Conservation (phyloP, 768 basidiomycete species). For the Gymnopilus junonius region DNA sequence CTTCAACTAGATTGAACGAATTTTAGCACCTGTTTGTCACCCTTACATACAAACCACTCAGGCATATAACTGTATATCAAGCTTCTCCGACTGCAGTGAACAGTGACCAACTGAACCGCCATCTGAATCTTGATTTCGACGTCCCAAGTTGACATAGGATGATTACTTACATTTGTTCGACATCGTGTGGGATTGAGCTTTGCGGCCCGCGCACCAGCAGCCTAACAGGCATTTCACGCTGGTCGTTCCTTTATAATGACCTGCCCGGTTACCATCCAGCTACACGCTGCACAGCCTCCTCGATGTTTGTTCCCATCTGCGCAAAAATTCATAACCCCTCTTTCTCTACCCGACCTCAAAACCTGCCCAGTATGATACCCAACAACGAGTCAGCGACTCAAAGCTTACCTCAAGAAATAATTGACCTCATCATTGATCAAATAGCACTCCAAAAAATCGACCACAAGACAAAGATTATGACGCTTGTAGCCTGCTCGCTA, state of each 20-base stretch:
- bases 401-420: constrained; percentile 10
- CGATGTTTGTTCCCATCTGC: neutral
- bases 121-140: too few species aligned
- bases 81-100: too few species aligned
- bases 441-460: neutral
- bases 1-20: too few species aligned
- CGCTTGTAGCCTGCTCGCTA: constrained; percentile 4
- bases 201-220: too few species aligned
- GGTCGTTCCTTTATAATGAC: neutral
- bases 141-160: too few species aligned
- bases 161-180: too few species aligned
- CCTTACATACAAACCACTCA: too few species aligned
- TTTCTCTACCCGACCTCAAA: neutral
- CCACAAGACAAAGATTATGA: neutral
- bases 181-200: too few species aligned
- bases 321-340: neutral
- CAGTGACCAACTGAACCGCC: too few species aligned
- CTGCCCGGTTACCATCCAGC: neutral
- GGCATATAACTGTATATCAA: too few species aligned
- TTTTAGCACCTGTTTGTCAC: too few species aligned
- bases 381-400: neutral
- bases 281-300: neutral
- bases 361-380: too few species aligned
- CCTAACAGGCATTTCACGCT: neutral
- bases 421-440: constrained; percentile 10